A percentile compares a stretch with the other conserved stretches of the same genome.
Conservation (phyloP, 257 asterid genomes). For the Scutellaria baicalensis region DNA sequence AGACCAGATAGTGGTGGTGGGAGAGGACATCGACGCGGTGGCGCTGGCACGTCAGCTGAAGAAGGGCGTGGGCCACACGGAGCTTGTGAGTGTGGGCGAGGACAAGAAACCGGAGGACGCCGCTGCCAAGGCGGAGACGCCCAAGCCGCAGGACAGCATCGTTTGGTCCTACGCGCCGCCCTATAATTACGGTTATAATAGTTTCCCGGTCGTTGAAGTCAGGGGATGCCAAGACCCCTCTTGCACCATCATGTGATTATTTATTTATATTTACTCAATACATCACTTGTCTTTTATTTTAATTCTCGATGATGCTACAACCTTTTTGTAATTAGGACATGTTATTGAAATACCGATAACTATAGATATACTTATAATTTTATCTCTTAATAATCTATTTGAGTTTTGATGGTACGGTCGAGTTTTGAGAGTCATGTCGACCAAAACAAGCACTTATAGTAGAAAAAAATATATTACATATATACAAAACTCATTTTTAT, state of each 20-base stretch:
- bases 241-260: conserved; percentile 33
- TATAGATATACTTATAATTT: no score
- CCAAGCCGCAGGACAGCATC: neutral
- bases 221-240: neutral
- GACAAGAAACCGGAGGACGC: conserved; percentile 13
- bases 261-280: no score
- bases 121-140: neutral
- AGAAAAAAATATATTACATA: no score
- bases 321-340: no score
- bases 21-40: conserved; percentile 57
- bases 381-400: no score
- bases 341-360: no score
- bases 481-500: no score
- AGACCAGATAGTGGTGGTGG: conserved; percentile 44
- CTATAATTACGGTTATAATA: neutral
- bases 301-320: no score
- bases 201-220: neutral
- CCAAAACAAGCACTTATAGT: no score
- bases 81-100: conserved; percentile 36
- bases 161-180: conserved; percentile 5
- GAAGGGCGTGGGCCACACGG: conserved; percentile 46
- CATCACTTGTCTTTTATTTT: no score
- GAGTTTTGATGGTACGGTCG: no score
- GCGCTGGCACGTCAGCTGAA: conserved; percentile 32
- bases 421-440: no score